phyloP scores from a whole-genome alignment of 768 basidiomycete species.

The Trametes sanguinea region DNA sequence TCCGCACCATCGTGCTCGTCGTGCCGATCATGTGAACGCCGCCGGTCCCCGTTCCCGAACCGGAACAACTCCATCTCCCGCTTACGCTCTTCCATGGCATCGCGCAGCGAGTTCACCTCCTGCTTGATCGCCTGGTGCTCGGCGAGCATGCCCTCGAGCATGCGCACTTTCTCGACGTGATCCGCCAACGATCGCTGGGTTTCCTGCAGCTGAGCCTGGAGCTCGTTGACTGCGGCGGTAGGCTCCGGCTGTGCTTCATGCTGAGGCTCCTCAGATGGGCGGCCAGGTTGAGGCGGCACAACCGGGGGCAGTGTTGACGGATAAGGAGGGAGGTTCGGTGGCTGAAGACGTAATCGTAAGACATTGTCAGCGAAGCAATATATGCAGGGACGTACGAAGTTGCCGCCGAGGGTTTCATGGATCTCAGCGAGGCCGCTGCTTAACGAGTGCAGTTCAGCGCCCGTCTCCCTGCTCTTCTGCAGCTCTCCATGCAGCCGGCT shows the following conservation, averaged over 20 bases:
- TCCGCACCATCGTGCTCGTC: slow-evolving; percentile 23
- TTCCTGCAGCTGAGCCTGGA: slow-evolving; percentile 82
- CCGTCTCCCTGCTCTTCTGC: slow-evolving; percentile 94
- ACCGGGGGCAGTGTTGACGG: slow-evolving; percentile 69
- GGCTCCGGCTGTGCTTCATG: slow-evolving; percentile 30
- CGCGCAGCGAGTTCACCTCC: slow-evolving; percentile 73
- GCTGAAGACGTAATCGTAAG: slow-evolving; percentile 40
- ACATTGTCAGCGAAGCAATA: background rate
- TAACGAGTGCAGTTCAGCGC: slow-evolving; percentile 77
- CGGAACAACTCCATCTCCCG: slow-evolving; percentile 46
- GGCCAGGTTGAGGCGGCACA: slow-evolving; percentile 31
- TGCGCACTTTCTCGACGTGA: slow-evolving; percentile 82
- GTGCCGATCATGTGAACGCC: slow-evolving; percentile 24
- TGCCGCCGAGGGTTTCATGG: slow-evolving; percentile 86
- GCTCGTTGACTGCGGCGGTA: slow-evolving; percentile 51
- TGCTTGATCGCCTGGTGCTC: slow-evolving; percentile 85
- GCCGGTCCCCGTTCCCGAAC: slow-evolving; percentile 25
- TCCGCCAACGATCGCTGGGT: slow-evolving; percentile 76
- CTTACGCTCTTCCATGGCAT: slow-evolving; percentile 68
- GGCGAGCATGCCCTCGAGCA: slow-evolving; percentile 75
- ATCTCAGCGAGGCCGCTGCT: slow-evolving; percentile 86
- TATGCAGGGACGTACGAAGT: slow-evolving; percentile 54
- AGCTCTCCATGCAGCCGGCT: slow-evolving; percentile 88
- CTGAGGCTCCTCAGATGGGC: slow-evolving; percentile 20
- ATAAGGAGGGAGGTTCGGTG: slow-evolving; percentile 60